Percentiles rank a stretch among this genome's conserved stretches.
phyloP scores from a whole-genome alignment of 2,329 filamentous ascomycete species.

The Xylaria sp. region DNA sequence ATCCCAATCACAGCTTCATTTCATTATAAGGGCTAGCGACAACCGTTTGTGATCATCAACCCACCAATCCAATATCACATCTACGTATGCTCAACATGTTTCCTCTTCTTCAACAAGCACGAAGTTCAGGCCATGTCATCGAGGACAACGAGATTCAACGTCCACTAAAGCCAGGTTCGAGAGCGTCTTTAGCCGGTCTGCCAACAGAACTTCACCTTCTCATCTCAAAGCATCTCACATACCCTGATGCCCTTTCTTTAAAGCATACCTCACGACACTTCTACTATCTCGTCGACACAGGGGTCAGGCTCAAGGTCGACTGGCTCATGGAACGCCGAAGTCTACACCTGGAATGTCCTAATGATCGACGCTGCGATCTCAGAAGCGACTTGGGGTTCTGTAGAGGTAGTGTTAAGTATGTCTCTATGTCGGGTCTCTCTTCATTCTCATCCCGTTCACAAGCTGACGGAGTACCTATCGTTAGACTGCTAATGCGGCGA shows the following conservation, averaged over 20 bases:
- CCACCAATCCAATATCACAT: neutral
- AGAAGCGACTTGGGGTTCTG: constrained; percentile 71
- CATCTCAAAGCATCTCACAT: constrained; percentile 70
- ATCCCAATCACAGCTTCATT: too few relatives aligned
- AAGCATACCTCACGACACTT: constrained; percentile 75
- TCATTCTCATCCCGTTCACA: neutral
- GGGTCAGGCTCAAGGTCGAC: constrained; percentile 72
- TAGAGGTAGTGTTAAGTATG: constrained; percentile 66
- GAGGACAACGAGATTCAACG: constrained; percentile 12
- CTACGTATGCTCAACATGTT: constrained; percentile 13
- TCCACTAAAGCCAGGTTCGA: neutral
- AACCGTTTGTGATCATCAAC: neutral
- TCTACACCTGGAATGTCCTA: constrained; percentile 74
- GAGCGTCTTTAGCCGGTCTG: constrained; percentile 59
- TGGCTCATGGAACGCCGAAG: constrained; percentile 75
- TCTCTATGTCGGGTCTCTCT: neutral
- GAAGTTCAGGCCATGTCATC: neutral
- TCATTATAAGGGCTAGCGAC: neutral
- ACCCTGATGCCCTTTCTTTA: constrained; percentile 76
- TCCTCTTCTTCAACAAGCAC: neutral
- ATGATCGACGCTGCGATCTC: constrained; percentile 66
- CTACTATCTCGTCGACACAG: constrained; percentile 72
- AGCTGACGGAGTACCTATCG: neutral
- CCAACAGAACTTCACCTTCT: constrained; percentile 75
- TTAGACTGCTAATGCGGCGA: constrained; percentile 64